These are phyloP conservation scores for Schizopora paradoxa DNA, from an alignment of 1,284 basidiomycete species.

Conservation along the genomic window DNA sequence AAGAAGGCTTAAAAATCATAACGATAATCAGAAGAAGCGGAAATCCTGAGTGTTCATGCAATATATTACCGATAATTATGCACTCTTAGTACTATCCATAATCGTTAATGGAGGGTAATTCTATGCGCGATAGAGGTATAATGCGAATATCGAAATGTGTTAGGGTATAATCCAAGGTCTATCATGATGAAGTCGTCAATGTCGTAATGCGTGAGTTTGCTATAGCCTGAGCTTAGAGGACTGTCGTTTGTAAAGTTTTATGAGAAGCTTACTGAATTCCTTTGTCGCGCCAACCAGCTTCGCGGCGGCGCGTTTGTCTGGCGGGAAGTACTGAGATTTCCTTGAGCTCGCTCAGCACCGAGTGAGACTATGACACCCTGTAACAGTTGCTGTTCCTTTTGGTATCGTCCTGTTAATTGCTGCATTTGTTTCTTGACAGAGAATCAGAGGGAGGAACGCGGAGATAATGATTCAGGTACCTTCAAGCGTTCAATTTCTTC, in stretches of 20 bases:
- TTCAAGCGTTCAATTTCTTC: conserved; percentile 63
- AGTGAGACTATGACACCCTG: conserved; percentile 66
- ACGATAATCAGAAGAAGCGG: conserved; percentile 60
- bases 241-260: not conserved
- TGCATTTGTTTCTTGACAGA: conserved; percentile 42
- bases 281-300: conserved; percentile 61
- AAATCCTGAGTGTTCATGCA: no score
- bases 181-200: conserved; percentile 11
- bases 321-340: conserved; percentile 37
- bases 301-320: conserved; percentile 38
- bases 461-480: conserved; percentile 34
- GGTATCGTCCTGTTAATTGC: conserved; percentile 59
- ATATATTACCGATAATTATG: not conserved
- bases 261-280: conserved; percentile 40
- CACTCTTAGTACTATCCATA: not conserved
- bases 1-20: conserved; percentile 66
- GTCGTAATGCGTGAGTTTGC: conserved; percentile 1
- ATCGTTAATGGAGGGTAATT: not conserved
- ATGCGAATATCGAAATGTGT: conserved; percentile 1
- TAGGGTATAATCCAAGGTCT: conserved; percentile 13
- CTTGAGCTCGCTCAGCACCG: conserved; percentile 60
- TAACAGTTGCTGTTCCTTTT: conserved; percentile 77
- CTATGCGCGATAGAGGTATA: not conserved
- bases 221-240: not conserved
- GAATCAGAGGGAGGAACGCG: conserved; percentile 13